A percentile compares a stretch with the other conserved stretches of the same genome.
phyloP scores from a whole-genome alignment of 1,284 basidiomycete genomes.

The Ganoderma sinense region DNA sequence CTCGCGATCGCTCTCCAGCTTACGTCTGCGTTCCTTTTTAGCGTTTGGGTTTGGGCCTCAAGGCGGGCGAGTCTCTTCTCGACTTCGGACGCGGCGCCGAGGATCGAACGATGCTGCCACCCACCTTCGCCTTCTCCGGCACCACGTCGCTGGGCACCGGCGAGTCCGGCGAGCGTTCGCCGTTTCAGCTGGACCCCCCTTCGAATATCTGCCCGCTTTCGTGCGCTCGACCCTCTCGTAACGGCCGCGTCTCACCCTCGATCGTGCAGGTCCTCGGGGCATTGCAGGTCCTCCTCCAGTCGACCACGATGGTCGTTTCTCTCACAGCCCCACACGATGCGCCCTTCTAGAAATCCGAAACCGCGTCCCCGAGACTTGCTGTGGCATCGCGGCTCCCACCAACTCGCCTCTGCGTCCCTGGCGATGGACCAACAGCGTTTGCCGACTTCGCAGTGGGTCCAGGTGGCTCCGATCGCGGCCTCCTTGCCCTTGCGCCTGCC shows the following conservation, averaged over 20 bases:
- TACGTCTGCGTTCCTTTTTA: background rate
- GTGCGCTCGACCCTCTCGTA: background rate
- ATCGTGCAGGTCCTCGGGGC: slow-evolving; percentile 4
- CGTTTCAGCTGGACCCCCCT: background rate
- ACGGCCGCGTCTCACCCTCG: background rate
- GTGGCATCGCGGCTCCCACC: slow-evolving; percentile 6
- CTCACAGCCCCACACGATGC: slow-evolving; percentile 1
- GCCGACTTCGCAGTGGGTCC: slow-evolving; percentile 19
- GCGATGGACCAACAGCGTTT: slow-evolving; percentile 23
- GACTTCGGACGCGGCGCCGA: slow-evolving; percentile 23
- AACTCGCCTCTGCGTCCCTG: background rate
- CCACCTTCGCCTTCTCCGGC: slow-evolving; percentile 4
- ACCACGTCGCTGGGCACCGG: background rate
- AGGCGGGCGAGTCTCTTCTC: slow-evolving; percentile 2
- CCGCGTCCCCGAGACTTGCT: slow-evolving; percentile 2
- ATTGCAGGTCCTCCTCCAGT: background rate
- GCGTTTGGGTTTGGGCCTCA: background rate
- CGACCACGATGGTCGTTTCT: background rate
- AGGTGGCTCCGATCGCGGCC: slow-evolving; percentile 12
- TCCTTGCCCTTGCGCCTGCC: background rate
- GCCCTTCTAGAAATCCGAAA: slow-evolving; percentile 6
- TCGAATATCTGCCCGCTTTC: background rate
- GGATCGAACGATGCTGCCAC: slow-evolving; percentile 26
- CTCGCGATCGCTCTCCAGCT: slow-evolving; percentile 1
- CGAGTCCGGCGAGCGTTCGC: background rate